phyloP scores from a whole-genome alignment of 1,284 basidiomycete genomes.

The Sparassis latifolia region DNA sequence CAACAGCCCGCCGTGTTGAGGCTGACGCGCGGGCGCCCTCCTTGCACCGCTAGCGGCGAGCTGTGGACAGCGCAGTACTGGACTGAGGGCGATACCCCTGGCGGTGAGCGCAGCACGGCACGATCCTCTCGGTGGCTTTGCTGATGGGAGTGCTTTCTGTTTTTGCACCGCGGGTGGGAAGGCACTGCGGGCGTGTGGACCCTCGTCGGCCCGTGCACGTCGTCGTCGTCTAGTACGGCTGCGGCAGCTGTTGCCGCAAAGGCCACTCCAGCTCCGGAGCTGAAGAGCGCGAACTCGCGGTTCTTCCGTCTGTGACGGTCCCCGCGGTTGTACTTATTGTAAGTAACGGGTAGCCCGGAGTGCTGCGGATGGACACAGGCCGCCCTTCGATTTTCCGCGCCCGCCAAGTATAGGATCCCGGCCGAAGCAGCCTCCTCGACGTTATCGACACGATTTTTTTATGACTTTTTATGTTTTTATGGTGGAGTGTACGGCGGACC shows the following conservation, averaged over 20 bases:
- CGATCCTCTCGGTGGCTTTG: not conserved
- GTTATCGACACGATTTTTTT: too few species aligned
- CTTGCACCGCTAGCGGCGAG: constrained; percentile 26
- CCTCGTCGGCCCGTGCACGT: constrained; percentile 28
- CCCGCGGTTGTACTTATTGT: too few species aligned
- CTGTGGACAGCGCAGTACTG: constrained; percentile 52
- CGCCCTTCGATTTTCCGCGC: too few species aligned
- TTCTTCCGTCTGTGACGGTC: constrained; percentile 17
- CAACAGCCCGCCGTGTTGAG: constrained; percentile 13
- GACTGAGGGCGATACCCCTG: constrained; percentile 51
- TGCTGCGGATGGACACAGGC: too few species aligned
- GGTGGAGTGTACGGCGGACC: too few species aligned
- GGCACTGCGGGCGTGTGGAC: constrained; percentile 31
- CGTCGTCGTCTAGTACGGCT: constrained; percentile 4
- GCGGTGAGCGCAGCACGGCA: constrained; percentile 25
- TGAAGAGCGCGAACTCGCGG: constrained; percentile 8
- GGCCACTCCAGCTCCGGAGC: constrained; percentile 1
- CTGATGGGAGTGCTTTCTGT: not conserved
- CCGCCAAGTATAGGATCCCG: too few species aligned
- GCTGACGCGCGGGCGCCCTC: not conserved
- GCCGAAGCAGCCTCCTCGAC: too few species aligned
- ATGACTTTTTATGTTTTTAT: too few species aligned
- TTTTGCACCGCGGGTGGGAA: constrained; percentile 1
- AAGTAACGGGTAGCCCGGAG: too few species aligned
- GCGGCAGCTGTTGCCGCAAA: constrained; percentile 7